Evolutionary conservation across 108 stramenopile species (phyloP).

Genomic region (Nitzschia inconspicua): DNA sequence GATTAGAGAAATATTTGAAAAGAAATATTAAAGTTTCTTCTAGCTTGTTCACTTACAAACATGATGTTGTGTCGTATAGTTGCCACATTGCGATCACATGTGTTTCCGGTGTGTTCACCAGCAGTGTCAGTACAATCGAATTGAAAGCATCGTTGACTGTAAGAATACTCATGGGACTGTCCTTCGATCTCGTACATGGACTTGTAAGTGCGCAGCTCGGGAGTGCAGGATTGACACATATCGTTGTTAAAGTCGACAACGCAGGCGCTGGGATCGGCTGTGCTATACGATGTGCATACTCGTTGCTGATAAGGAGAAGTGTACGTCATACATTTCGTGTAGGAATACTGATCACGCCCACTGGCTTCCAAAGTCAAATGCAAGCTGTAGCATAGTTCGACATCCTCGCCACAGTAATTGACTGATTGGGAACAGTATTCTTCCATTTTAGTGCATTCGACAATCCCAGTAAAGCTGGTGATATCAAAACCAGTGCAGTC

Average conservation of each 20-base stretch:
- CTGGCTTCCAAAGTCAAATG: not conserved
- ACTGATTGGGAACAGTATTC: not conserved
- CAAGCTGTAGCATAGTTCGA: not conserved
- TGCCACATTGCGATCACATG: not conserved
- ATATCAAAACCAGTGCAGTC: slow-evolving; percentile 2
- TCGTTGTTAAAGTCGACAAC: not conserved
- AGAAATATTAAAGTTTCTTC: not conserved
- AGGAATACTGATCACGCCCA: not conserved
- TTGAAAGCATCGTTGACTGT: not conserved
- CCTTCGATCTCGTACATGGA: not conserved
- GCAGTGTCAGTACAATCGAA: not conserved
- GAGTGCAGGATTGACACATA: not conserved
- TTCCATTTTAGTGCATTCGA: not conserved
- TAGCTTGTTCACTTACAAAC: too few relatives aligned
- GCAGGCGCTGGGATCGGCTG: not conserved
- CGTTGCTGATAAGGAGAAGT: slow-evolving; percentile 1
- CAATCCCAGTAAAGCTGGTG: not conserved
- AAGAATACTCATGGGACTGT: not conserved
- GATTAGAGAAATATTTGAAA: too few relatives aligned
- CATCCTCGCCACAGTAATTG: not conserved
- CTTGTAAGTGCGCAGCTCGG: not conserved
- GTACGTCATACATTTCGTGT: not conserved
- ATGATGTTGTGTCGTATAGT: not conserved
- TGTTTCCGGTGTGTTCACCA: not conserved
- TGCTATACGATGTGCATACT: not conserved